Conservation (phyloP, 768 basidiomycete genomes). For the Leccinum ochraceum region DNA sequence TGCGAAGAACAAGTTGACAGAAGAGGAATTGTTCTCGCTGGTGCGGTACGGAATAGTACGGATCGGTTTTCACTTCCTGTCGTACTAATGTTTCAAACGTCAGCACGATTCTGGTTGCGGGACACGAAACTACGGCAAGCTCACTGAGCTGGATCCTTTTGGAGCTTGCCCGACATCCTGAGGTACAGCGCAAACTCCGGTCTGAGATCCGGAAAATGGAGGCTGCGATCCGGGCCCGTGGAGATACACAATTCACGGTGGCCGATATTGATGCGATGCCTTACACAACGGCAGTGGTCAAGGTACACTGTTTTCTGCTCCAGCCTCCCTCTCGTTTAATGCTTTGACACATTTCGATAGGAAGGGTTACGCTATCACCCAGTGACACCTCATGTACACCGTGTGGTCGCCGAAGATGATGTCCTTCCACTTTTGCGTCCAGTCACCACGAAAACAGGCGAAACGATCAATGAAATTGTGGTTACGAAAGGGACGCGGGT, state of each 20-base stretch:
- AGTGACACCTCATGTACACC: conserved; percentile 50
- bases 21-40: conserved; percentile 19
- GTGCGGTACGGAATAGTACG: conserved; percentile 15
- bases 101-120: conserved; percentile 50
- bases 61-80: background rate
- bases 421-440: conserved; percentile 59
- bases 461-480: conserved; percentile 42
- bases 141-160: conserved; percentile 62
- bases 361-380: conserved; percentile 51
- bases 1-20: conserved; percentile 23
- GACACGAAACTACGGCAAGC: conserved; percentile 64
- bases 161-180: conserved; percentile 58
- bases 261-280: conserved; percentile 56
- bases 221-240: conserved; percentile 11
- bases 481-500: conserved; percentile 48
- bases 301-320: conserved; percentile 6
- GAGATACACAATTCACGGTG: conserved; percentile 13
- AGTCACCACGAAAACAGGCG: conserved; percentile 46
- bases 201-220: conserved; percentile 20
- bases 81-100: background rate
- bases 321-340: conserved; percentile 6
- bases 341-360: conserved; percentile 32
- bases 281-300: conserved; percentile 42
- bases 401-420: conserved; percentile 53
- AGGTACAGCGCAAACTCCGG: conserved; percentile 61